Base-by-base conservation (phyloP, 768 basidiomycete genomes). In the Saitozyma sp. region DNA sequence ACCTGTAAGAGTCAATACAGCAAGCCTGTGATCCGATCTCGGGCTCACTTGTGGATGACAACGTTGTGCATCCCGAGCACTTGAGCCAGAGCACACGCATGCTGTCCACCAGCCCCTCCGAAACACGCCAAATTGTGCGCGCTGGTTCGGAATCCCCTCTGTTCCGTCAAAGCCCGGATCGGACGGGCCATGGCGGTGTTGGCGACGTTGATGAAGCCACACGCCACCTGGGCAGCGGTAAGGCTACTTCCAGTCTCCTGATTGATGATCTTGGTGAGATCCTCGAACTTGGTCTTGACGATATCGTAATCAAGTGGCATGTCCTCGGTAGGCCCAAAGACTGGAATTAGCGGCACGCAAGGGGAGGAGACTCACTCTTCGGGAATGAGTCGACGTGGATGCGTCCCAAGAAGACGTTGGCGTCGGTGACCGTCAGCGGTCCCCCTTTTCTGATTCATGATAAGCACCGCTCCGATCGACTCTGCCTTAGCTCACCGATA, bases 111-210 rank as follows among this genome's bases (percentile, higher is more conserved):
- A 0, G 79, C 77, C 8, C 78, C 78, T 17, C 80, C 80, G 54
- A 81, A 81, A 1, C 66, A 71, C 0, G 74, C 67, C 3, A 81
- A 64, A 43, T 55, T 81, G 72, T 96, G 93, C 68, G 86, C 87
- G 0, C 86, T 84, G 0, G 89, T 89, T 3, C 90, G 88, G 78
- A 91, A 86, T 29, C 93, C 93, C 49, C 90, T 83, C 1, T 91
- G 90, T 78, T 96, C 93, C 0, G 93, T 96, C 67, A 95, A 78
- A 1, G 94, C 87, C 3, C 94, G 87, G 60, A 97, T 95, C 8
- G 94, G 94, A 53, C 94, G 82, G 67, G 88, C 89, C 93, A 97
- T 97, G 0, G 91, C 92, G 82, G 97, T 94, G 70, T 97, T 97
- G n/a, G 94, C 93, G n/a, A 96, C 92, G 73, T 92, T 92, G 81